A percentile compares a stretch with the other conserved stretches of the same genome.
Conservation (phyloP, 1,284 basidiomycete species). For the Retiboletus flavoniger region DNA sequence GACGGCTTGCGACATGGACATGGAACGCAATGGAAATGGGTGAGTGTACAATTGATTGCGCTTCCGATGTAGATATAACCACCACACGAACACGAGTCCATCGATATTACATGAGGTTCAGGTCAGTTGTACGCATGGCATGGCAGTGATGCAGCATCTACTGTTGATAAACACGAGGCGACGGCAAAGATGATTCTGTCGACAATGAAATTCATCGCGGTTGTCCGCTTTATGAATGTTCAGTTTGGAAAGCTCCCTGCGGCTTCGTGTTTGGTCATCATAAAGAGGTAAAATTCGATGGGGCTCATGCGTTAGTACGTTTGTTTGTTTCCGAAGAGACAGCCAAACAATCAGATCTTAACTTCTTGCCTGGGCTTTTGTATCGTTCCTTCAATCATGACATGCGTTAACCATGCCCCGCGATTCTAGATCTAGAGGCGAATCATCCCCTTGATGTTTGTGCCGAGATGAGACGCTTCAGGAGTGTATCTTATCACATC, state of each 20-base stretch:
- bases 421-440: constrained; percentile 5
- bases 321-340: constrained; percentile 10
- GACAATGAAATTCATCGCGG: background rate
- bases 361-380: background rate
- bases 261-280: constrained; percentile 1
- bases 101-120: constrained; percentile 26
- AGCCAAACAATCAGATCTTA: constrained; percentile 8
- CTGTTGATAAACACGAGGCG: constrained; percentile 28
- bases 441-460: background rate
- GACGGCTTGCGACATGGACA: constrained; percentile 33
- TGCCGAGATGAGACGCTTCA: background rate
- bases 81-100: constrained; percentile 13
- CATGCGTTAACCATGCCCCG: constrained; percentile 24
- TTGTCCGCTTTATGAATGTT: background rate
- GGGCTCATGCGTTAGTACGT: constrained; percentile 18
- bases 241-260: constrained; percentile 23
- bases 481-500: constrained; percentile 26
- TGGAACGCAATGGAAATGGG: constrained; percentile 17
- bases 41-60: constrained; percentile 16
- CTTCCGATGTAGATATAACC: constrained; percentile 31
- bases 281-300: constrained; percentile 1
- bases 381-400: constrained; percentile 10
- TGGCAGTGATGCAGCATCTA: constrained; percentile 18
- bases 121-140: constrained; percentile 31
- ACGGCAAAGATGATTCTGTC: constrained; percentile 4